phyloP scores from a whole-genome alignment of 129 eudicot species.

The Arctium lappa region DNA sequence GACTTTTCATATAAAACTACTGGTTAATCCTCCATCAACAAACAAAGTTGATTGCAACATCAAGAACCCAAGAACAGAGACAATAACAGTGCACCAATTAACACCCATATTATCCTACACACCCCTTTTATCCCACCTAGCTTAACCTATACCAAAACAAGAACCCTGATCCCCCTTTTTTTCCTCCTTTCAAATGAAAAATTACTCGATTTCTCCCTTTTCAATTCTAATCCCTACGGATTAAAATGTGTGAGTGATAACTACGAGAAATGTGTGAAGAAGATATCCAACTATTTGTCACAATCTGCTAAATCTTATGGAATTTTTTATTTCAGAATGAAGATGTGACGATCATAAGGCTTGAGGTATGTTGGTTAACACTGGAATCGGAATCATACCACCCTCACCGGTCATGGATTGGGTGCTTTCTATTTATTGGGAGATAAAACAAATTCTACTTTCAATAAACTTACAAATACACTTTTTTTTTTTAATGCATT shows the following conservation, averaged over 20 bases:
- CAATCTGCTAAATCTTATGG: neutral
- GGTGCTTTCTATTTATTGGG: conserved; percentile 3
- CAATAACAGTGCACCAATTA: conserved; percentile 7
- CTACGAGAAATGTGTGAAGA: neutral
- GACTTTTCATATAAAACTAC: conserved; percentile 49
- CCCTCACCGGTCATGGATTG: neutral
- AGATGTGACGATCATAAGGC: neutral
- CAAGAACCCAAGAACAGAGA: conserved; percentile 3
- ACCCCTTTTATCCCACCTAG: neutral
- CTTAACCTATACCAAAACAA: neutral
- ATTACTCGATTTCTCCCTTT: neutral
- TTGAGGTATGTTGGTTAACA: neutral
- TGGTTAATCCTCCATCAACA: conserved; percentile 62
- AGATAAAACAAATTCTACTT: neutral
- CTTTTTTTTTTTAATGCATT: too few relatives aligned
- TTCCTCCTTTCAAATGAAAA: neutral
- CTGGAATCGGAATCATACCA: neutral
- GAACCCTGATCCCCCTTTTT: neutral
- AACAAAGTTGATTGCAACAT: conserved; percentile 16
- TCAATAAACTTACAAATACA: too few relatives aligned
- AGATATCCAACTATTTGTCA: neutral
- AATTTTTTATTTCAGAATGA: neutral
- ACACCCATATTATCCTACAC: conserved; percentile 18
- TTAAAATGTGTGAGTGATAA: neutral
- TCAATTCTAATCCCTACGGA: neutral